Conservation (phyloP, 352 stramenopile genomes). For the Elongisporangium undulatum region DNA sequence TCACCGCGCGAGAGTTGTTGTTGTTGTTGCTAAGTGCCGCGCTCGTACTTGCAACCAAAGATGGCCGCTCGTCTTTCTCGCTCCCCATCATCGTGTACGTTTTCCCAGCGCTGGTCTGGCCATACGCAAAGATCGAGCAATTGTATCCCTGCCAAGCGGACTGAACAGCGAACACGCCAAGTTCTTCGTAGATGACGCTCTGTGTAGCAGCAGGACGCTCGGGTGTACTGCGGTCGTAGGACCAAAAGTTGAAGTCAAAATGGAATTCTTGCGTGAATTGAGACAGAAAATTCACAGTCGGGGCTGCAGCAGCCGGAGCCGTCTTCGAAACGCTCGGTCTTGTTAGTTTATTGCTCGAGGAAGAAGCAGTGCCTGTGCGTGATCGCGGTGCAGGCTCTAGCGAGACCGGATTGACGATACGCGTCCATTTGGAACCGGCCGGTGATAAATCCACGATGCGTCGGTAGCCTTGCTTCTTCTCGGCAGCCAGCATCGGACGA, state of each 20-base stretch:
- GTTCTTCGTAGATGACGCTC: slow-evolving; percentile 44
- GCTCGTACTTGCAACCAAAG: no score
- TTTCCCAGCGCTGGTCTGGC: slow-evolving; percentile 68
- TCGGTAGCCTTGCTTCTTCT: slow-evolving; percentile 55
- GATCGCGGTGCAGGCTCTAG: slow-evolving; percentile 15
- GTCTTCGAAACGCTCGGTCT: slow-evolving; percentile 1
- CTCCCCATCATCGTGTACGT: slow-evolving; percentile 67
- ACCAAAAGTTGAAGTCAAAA: slow-evolving; percentile 76
- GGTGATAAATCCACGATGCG: slow-evolving; percentile 55
- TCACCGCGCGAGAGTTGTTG: not conserved
- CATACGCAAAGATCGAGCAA: slow-evolving; percentile 75
- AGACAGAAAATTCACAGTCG: slow-evolving; percentile 14
- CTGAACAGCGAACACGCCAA: slow-evolving; percentile 52
- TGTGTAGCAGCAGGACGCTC: slow-evolving; percentile 37
- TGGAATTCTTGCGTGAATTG: slow-evolving; percentile 71
- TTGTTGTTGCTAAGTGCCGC: not conserved
- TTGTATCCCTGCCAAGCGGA: slow-evolving; percentile 59
- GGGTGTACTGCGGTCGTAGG: slow-evolving; percentile 29
- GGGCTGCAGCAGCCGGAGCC: not conserved
- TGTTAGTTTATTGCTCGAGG: not conserved
- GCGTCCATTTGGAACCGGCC: slow-evolving; percentile 35
- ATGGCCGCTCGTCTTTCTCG: slow-evolving; percentile 4
- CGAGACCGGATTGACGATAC: slow-evolving; percentile 54
- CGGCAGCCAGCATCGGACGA: slow-evolving; percentile 57
- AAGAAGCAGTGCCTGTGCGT: slow-evolving; percentile 1